Conservation (phyloP, 768 basidiomycete genomes). For the Boletus sp. region DNA sequence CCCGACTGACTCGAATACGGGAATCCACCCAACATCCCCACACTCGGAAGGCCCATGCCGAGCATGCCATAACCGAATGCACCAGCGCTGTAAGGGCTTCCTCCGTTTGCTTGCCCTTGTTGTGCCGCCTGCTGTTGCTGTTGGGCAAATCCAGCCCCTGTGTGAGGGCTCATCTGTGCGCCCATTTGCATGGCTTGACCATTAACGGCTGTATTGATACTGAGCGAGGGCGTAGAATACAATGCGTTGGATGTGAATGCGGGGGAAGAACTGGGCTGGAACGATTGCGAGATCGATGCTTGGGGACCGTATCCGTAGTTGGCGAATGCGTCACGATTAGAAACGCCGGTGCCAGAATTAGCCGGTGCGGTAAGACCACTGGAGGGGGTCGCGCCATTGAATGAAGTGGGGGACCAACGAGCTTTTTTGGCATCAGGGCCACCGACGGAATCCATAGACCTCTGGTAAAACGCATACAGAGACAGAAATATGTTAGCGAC, state of each 20-base stretch:
- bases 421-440: slow-evolving; percentile 88
- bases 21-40: slow-evolving; percentile 70
- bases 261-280: slow-evolving; percentile 42
- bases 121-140: slow-evolving; percentile 31
- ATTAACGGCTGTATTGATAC: slow-evolving; percentile 56
- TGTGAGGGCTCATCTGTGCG: slow-evolving; percentile 68
- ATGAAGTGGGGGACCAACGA: slow-evolving; percentile 77
- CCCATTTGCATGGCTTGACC: slow-evolving; percentile 44
- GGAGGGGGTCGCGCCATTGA: slow-evolving; percentile 32
- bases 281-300: slow-evolving; percentile 58
- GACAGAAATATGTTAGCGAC: not conserved
- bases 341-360: slow-evolving; percentile 36
- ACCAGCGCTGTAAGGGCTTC: slow-evolving; percentile 49
- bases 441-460: slow-evolving; percentile 80
- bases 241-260: slow-evolving; percentile 56
- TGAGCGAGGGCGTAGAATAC: slow-evolving; percentile 70
- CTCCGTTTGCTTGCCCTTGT: slow-evolving; percentile 44
- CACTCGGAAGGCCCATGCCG: slow-evolving; percentile 74
- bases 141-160: slow-evolving; percentile 52
- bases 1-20: slow-evolving; percentile 70
- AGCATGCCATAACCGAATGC: slow-evolving; percentile 68
- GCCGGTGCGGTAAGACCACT: slow-evolving; percentile 36
- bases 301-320: slow-evolving; percentile 87
- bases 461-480: slow-evolving; percentile 39
- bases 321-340: slow-evolving; percentile 68